phyloP scores from a whole-genome alignment of 2,329 filamentous ascomycete species.

The Colletotrichum gigasporum region DNA sequence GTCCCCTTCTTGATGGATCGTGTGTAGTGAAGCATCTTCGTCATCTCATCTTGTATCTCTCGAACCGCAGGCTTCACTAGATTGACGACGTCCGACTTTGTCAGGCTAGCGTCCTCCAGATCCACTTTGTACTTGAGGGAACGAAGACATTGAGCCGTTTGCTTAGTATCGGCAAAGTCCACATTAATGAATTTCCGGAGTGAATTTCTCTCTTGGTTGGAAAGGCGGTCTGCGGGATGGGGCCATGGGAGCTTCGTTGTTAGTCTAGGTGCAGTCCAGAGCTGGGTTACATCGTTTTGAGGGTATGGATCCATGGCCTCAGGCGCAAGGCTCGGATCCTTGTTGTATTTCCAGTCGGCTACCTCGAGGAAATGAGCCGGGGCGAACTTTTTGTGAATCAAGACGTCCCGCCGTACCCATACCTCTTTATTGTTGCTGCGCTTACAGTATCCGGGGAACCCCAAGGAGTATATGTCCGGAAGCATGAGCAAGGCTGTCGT shows the following conservation, averaged over 20 bases:
- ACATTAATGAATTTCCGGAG: not conserved
- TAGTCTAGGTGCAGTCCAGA: not conserved
- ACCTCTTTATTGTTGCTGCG: accelerated
- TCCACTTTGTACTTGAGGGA: not conserved
- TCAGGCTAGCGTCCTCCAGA: not conserved
- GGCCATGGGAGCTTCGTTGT: not conserved
- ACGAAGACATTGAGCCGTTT: not conserved
- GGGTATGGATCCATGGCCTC: not conserved
- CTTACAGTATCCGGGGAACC: not conserved
- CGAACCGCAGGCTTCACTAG: not conserved
- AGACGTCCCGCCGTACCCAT: not conserved
- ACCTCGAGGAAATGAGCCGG: not conserved
- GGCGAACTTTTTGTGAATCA: not conserved
- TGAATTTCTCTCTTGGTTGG: not conserved
- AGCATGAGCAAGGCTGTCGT: not conserved
- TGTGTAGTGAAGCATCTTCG: too few relatives aligned
- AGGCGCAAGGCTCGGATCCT: not conserved
- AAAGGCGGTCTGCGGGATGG: not conserved
- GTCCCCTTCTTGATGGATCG: too few relatives aligned
- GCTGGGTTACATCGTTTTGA: not conserved
- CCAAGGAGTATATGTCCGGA: not conserved
- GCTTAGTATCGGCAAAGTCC: not conserved
- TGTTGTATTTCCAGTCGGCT: not conserved
- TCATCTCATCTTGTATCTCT: too few relatives aligned
- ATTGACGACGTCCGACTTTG: not conserved